These are phyloP conservation scores for Larix sibirica DNA, from an alignment of 83 land plant genomes.

Conservation along the genomic window DNA sequence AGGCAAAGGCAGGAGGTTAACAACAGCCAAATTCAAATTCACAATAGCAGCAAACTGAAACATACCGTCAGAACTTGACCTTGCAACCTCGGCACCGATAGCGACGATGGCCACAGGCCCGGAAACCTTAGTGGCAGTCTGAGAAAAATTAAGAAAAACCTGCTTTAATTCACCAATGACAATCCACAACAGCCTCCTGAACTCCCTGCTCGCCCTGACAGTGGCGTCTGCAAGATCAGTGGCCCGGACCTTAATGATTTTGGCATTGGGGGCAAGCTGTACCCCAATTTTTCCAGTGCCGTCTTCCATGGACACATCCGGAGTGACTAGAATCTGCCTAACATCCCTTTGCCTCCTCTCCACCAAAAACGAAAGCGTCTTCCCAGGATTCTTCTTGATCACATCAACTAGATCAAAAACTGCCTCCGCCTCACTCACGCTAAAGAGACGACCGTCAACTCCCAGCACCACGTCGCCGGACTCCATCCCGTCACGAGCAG, in stretches of 20 bases:
- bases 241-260: slow-evolving; percentile 48
- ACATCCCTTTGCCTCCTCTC: slow-evolving; percentile 29
- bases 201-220: slow-evolving; percentile 58
- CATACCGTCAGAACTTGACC: slow-evolving; percentile 73
- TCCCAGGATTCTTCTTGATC: slow-evolving; percentile 65
- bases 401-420: slow-evolving; percentile 79
- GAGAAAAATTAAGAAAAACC: slow-evolving; percentile 83
- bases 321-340: slow-evolving; percentile 46
- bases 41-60: slow-evolving; percentile 94
- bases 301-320: slow-evolving; percentile 62
- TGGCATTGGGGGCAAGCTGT: slow-evolving; percentile 80
- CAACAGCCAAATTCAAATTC: slow-evolving; percentile 90
- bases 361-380: slow-evolving; percentile 48
- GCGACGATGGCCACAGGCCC: slow-evolving; percentile 99
- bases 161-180: slow-evolving; percentile 79
- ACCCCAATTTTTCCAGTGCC: slow-evolving; percentile 93
- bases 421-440: slow-evolving; percentile 31
- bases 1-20: slow-evolving; percentile 90
- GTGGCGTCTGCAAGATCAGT: slow-evolving; percentile 55
- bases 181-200: slow-evolving; percentile 52
- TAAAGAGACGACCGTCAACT: slow-evolving; percentile 47
- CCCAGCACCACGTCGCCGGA: slow-evolving; percentile 79
- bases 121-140: slow-evolving; percentile 81
- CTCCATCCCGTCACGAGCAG: slow-evolving; percentile 71
- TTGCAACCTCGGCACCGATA: slow-evolving; percentile 95